Evolutionary conservation across 139 green algal species (phyloP).

Genomic region (Pleodorina starrii): DNA sequence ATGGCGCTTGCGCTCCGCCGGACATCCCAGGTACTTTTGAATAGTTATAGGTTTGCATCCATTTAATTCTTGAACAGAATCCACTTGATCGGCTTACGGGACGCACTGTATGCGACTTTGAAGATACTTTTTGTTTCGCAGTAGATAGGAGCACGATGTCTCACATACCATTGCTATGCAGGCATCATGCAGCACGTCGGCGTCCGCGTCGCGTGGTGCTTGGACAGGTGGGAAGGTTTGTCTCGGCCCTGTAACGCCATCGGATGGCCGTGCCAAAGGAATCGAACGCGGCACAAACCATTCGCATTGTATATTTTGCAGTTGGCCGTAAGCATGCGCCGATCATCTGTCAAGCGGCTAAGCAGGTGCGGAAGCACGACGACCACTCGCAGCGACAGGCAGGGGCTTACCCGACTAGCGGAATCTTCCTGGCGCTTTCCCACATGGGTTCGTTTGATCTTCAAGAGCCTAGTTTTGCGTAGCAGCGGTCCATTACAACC

Average conservation of each 20-base stretch:
- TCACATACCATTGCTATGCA: too few species aligned
- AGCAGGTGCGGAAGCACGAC: neutral
- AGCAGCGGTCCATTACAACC: too few species aligned
- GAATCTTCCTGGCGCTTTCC: too few species aligned
- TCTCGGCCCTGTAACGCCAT: constrained; percentile 10
- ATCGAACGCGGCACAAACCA: too few species aligned
- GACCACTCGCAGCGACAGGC: neutral
- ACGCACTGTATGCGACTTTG: too few species aligned
- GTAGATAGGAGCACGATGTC: too few species aligned
- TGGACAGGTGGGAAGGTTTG: neutral
- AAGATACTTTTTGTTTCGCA: too few species aligned
- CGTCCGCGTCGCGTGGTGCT: neutral
- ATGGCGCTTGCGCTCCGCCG: constrained; percentile 18
- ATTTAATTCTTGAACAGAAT: too few species aligned
- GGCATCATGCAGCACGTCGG: constrained; percentile 19
- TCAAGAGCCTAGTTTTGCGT: too few species aligned
- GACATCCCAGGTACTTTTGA: constrained; percentile 13
- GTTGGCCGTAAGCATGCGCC: neutral
- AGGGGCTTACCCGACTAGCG: too few species aligned
- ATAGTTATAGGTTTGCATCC: neutral
- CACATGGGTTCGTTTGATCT: too few species aligned
- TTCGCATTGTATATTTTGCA: neutral
- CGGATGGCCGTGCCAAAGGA: too few species aligned
- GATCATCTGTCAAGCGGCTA: neutral
- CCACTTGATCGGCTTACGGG: neutral